These are phyloP conservation scores for Curvularia sp. DNA, from an alignment of 2,329 filamentous ascomycete genomes.

Conservation along the genomic window DNA sequence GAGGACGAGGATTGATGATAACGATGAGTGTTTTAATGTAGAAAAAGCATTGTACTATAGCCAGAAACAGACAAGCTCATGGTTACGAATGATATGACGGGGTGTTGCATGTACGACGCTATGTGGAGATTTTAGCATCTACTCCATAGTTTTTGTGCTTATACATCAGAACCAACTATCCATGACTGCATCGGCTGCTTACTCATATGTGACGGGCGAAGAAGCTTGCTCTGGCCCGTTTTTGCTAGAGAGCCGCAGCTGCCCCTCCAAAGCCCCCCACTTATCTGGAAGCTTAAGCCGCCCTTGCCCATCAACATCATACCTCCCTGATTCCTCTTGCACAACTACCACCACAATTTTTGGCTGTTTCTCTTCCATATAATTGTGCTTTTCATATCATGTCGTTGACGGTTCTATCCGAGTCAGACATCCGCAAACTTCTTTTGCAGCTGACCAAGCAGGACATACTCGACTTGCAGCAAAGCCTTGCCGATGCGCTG, in stretches of 20 bases:
- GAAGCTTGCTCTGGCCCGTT: background rate
- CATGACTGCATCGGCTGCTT: slow-evolving; percentile 11
- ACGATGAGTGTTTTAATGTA: background rate
- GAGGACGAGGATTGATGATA: background rate
- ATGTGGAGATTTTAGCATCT: slow-evolving; percentile 7
- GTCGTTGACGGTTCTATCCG: slow-evolving; percentile 67
- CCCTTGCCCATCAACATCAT: slow-evolving; percentile 12
- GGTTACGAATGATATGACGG: slow-evolving; percentile 8
- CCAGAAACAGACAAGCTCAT: slow-evolving; percentile 7
- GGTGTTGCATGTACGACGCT: slow-evolving; percentile 12
- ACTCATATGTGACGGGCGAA: slow-evolving; percentile 15
- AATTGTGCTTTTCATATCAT: slow-evolving; percentile 46
- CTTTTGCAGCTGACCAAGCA: slow-evolving; percentile 63
- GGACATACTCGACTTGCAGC: slow-evolving; percentile 64
- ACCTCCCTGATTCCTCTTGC: background rate
- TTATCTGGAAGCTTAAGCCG: slow-evolving; percentile 13
- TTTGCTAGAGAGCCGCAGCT: slow-evolving; percentile 16
- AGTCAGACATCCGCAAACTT: slow-evolving; percentile 62
- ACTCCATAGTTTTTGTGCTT: slow-evolving; percentile 9
- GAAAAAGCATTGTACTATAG: slow-evolving; percentile 15
- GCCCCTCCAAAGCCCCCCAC: slow-evolving; percentile 29
- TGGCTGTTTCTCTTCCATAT: background rate
- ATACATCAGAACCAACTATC: background rate
- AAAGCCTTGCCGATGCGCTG: slow-evolving; percentile 65
- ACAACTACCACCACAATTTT: background rate